These are phyloP conservation scores for Nepenthes alata DNA, from an alignment of 179 eudicot genomes.

Conservation along the genomic window DNA sequence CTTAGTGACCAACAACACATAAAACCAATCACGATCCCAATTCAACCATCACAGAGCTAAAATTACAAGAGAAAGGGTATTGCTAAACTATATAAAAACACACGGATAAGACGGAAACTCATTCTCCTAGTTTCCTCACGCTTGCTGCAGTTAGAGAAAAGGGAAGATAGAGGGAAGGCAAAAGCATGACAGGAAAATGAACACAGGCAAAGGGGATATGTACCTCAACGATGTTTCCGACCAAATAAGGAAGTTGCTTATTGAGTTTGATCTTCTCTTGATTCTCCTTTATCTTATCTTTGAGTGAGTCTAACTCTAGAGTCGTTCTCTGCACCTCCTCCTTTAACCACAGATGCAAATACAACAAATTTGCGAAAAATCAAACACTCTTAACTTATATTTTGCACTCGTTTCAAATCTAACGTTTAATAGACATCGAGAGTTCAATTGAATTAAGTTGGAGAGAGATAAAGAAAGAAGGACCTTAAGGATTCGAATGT, in stretches of 20 bases:
- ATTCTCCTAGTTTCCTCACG: too few species aligned
- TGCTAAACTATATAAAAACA: too few species aligned
- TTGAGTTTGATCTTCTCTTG: slow-evolving; percentile 94
- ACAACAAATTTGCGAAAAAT: slow-evolving; percentile 3
- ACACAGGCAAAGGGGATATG: neutral
- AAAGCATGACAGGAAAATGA: neutral
- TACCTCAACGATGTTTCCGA: slow-evolving; percentile 96
- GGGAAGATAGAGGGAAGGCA: neutral
- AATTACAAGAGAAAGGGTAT: neutral
- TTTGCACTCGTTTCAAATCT: neutral
- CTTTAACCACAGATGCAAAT: slow-evolving; percentile 16
- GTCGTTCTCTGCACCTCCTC: slow-evolving; percentile 76
- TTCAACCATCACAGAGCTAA: neutral
- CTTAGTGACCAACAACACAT: neutral
- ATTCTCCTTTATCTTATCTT: slow-evolving; percentile 91
- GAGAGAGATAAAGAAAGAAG: neutral
- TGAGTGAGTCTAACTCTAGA: slow-evolving; percentile 64
- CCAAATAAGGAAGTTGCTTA: slow-evolving; percentile 91
- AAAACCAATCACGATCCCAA: neutral
- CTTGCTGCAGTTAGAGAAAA: neutral
- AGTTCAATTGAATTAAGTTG: too few species aligned
- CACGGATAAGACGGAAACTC: too few species aligned
- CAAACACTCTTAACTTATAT: neutral
- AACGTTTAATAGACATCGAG: neutral
- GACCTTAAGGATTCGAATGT: slow-evolving; percentile 72